phyloP scores from a whole-genome alignment of 2,329 filamentous ascomycete genomes.

The Diaporthe helianthi region DNA sequence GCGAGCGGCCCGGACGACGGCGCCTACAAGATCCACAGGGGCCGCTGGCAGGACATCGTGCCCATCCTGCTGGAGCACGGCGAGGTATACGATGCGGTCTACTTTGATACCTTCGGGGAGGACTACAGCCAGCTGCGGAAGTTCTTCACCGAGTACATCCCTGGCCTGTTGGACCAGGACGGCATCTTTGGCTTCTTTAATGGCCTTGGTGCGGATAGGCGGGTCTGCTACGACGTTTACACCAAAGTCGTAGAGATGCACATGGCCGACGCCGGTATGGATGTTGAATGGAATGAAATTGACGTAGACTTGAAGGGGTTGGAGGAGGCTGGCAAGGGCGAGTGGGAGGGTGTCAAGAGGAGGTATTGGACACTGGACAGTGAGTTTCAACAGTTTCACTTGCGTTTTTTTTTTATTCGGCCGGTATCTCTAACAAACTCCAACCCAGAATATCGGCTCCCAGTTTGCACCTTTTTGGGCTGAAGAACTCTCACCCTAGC shows the following conservation, averaged over 20 bases:
- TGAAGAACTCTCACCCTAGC: conserved; percentile 46
- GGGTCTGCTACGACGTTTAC: conserved; percentile 96
- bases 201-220: conserved; percentile 88
- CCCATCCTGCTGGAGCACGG: conserved; percentile 72
- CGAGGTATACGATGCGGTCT: conserved; percentile 83
- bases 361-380: conserved; percentile 88
- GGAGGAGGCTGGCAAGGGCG: conserved; percentile 70
- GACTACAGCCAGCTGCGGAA: conserved; percentile 84
- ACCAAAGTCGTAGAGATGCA: conserved; percentile 92
- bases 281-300: conserved; percentile 85
- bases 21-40: conserved; percentile 75
- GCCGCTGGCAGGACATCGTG: conserved; percentile 83
- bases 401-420: conserved; percentile 23
- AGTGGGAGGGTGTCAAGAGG: conserved; percentile 88
- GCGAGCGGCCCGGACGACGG: conserved; percentile 63
- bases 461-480: conserved; percentile 76
- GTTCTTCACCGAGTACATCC: conserved; percentile 89
- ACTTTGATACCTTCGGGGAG: conserved; percentile 98
- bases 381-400: conserved; percentile 46
- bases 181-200: conserved; percentile 90
- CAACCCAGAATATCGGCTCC: conserved; percentile 70
- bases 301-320: conserved; percentile 72
- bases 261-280: conserved; percentile 84
- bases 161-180: conserved; percentile 73
- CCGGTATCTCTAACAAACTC: conserved; percentile 38